phyloP scores from a whole-genome alignment of 2,329 filamentous ascomycete species.

The Xylariaceae sp. region DNA sequence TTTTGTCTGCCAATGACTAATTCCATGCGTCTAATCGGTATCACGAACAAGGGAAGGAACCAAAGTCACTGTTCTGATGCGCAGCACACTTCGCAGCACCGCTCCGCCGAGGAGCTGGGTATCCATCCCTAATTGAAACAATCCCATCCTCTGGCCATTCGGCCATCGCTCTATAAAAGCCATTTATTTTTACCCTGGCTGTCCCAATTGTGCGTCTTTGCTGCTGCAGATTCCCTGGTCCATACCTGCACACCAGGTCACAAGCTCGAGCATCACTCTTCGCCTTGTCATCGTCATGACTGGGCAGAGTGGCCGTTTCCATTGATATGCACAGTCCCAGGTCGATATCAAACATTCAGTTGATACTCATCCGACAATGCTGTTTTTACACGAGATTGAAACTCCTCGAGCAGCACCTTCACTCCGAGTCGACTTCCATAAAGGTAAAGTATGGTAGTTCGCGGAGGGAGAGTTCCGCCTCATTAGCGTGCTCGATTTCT shows the following conservation, averaged over 20 bases:
- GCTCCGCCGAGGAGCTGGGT: conserved; percentile 15
- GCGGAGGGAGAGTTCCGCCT: conserved; percentile 26
- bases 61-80: conserved; percentile 6
- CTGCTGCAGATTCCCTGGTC: no score
- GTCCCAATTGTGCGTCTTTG: background rate
- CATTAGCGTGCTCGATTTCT: conserved; percentile 30
- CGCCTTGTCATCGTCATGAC: no score
- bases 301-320: no score
- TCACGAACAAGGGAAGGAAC: conserved; percentile 18
- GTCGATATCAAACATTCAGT: no score
- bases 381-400: no score
- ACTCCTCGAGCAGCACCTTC: background rate
- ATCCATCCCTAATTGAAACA: conserved; percentile 13
- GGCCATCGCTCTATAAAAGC: conserved; percentile 28
- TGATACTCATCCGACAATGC: no score
- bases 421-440: conserved; percentile 32
- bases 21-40: conserved; percentile 16
- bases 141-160: conserved; percentile 18
- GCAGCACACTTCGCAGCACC: conserved; percentile 7
- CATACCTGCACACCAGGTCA: no score
- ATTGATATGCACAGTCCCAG: no score
- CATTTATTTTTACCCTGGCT: conserved; percentile 15
- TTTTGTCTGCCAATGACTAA: conserved; percentile 11
- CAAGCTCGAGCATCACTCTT: no score
- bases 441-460: conserved; percentile 32